These are phyloP conservation scores for Cystobasidium onofrii DNA, from an alignment of 768 basidiomycete species.

Conservation along the genomic window DNA sequence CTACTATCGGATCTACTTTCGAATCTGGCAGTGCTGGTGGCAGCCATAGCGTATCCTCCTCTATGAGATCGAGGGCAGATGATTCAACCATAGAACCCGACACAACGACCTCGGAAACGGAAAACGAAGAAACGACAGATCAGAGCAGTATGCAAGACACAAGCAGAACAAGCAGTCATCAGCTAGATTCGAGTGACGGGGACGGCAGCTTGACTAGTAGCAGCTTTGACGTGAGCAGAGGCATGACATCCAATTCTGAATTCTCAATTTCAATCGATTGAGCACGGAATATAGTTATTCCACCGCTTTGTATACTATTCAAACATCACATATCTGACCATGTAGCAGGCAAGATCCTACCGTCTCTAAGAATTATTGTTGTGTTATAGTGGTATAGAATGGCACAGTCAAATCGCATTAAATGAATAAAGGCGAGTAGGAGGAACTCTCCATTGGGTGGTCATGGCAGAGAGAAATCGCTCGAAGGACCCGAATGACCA, in stretches of 20 bases:
- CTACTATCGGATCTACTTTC: neutral
- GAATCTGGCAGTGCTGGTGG: neutral
- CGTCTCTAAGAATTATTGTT: neutral
- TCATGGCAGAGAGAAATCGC: too few relatives aligned
- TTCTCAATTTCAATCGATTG: neutral
- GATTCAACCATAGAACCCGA: neutral
- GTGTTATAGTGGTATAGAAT: neutral
- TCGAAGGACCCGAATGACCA: too few relatives aligned
- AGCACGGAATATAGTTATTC: neutral
- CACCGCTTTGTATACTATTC: too few relatives aligned
- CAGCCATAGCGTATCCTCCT: neutral
- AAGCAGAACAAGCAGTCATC: neutral
- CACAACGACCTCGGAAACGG: neutral
- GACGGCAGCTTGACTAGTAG: neutral
- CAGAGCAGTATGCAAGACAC: neutral
- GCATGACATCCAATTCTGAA: neutral
- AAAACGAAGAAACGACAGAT: neutral
- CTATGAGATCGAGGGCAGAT: neutral
- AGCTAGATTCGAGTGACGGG: neutral
- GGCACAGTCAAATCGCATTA: too few relatives aligned
- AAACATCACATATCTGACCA: neutral
- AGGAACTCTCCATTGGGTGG: too few relatives aligned
- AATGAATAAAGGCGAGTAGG: too few relatives aligned
- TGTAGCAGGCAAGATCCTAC: neutral
- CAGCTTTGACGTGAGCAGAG: neutral